Evolutionary conservation across 164 flowering plant genomes (phyloP), one percentile per base, ranked within the genome.

Genomic region (Dillenia suffruticosa): DNA sequence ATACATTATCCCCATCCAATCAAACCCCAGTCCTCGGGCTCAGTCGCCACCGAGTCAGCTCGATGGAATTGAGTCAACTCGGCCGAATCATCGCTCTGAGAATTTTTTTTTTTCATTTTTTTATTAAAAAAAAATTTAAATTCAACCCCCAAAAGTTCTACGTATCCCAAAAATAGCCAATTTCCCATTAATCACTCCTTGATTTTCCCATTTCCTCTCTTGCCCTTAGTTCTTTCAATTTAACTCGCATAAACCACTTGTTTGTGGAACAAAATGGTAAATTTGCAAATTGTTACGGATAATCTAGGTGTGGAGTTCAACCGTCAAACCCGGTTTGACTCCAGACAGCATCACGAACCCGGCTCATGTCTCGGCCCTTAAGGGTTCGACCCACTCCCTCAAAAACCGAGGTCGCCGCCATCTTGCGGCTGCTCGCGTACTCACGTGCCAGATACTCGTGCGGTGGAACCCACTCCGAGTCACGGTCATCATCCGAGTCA

Each of bases 301-400:
- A 32, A 32, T 4, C 4, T 32, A 7, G 6, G 40, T 32, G 40
- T 32, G 4, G 40, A 32, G 59, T 54, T 77, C 64, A 92, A 15
- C 96, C 98, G 58, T 84, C 76, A 75, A 90, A 88, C 57, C 98
- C 98, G 71, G 96, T 92, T 60, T 83, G 96, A 52, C 94, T 88
- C 98, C 96, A 92, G 1, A 92, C 95, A 0, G 97, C 94, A 58
- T 93, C 94, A 2, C 98, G 78, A 49, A 93, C 93, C 72, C 96
- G 87, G 65, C 97, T 80, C 92, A 90, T 49, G 70, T 93, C 98
- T 22, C 97, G 82, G n/a, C 98, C 98, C 76, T 93, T 93, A 3
- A 93, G 83, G 17, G 98, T 93, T 57, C 98, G 82, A 1, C 98
- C 97, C 51, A 84, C 96, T 8, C 98, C 98, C 61, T 85, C 96